Base-by-base conservation (phyloP, 805 yeast genomes). In the Wickerhamiella vanderwaltii region DNA sequence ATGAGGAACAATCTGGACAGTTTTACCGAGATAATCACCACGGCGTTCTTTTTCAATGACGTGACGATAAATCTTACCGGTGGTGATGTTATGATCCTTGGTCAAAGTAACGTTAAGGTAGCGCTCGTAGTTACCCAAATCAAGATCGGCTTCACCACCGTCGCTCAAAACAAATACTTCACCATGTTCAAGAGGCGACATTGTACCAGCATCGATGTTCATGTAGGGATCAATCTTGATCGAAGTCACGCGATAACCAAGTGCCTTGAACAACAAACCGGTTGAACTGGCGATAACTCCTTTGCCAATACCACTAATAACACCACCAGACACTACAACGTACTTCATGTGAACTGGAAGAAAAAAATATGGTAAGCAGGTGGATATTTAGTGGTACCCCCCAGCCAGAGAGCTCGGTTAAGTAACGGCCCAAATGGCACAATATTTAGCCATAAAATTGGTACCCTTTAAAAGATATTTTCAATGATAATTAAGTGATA, bases 271-370 rank as follows among this genome's bases (percentile, higher is more conserved):
- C 50, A 91, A 64, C 65, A 91, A 76, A 47, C 99, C 99, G 25
- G 97, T 91, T 46, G 96, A 85, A 26, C 96, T 86, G 47, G 99
- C 98, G 44, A 65, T 71, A 48, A 91, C 98, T 64, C 99, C 99
- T 63, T 91, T 91, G 62, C 99, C 99, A 61, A 91, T 91, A 67
- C 99, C 99, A 55, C 95, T 83, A 54, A 91, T 91, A 55, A 91
- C 99, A 74, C 98, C 98, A 63, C 98, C 98, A 46, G 97, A 87
- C 35, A 91, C 98, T 57, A 91, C 93, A 57, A 91, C 97, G 95
- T 86, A 91, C 67, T 91, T 91, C 97, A 91, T 88, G 29, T 18
- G 13, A 24, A 30, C 16, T 38, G 7, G 6, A 9, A 35, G 19
- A 24, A 23, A n/a, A n/a, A n/a, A n/a, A n/a, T n/a, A n/a, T n/a